Evolutionary conservation across 352 stramenopile species (phyloP).

Genomic region (Vaucheria bursata): DNA sequence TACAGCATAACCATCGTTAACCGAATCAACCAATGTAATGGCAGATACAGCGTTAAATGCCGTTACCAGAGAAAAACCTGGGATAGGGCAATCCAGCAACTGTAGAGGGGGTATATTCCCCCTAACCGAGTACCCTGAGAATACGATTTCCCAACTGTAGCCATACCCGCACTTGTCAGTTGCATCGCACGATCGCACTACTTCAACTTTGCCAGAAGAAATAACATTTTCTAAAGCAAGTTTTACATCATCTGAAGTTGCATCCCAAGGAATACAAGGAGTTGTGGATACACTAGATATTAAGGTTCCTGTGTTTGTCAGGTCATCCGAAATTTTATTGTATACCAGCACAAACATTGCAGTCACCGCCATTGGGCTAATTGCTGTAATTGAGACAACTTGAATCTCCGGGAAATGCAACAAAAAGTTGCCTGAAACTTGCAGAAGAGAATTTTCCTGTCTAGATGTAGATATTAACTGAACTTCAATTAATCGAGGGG

Average conservation of each 20-base stretch:
- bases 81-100: conserved; percentile 3
- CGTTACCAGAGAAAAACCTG: conserved; percentile 50
- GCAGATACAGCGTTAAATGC: conserved; percentile 51
- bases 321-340: conserved; percentile 2
- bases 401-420: conserved; percentile 61
- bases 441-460: conserved; percentile 15
- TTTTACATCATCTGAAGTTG: conserved; percentile 51
- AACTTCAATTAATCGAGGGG: conserved; percentile 56
- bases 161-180: conserved; percentile 58
- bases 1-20: conserved; percentile 55
- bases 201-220: conserved; percentile 50
- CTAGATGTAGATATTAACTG: conserved; percentile 55
- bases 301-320: conserved; percentile 7
- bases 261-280: conserved; percentile 58
- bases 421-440: conserved; percentile 53
- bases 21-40: conserved; percentile 52
- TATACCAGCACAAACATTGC: conserved; percentile 36
- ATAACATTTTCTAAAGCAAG: conserved; percentile 43
- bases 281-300: conserved; percentile 47
- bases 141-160: conserved; percentile 38
- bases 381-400: conserved; percentile 50
- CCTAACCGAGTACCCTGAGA: conserved; percentile 47
- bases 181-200: conserved; percentile 56
- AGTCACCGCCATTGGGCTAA: conserved; percentile 14
- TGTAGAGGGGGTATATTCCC: conserved; percentile 56